Base-by-base conservation (phyloP, 495 filamentous ascomycete genomes). In the Penicillium simplicissimum region DNA sequence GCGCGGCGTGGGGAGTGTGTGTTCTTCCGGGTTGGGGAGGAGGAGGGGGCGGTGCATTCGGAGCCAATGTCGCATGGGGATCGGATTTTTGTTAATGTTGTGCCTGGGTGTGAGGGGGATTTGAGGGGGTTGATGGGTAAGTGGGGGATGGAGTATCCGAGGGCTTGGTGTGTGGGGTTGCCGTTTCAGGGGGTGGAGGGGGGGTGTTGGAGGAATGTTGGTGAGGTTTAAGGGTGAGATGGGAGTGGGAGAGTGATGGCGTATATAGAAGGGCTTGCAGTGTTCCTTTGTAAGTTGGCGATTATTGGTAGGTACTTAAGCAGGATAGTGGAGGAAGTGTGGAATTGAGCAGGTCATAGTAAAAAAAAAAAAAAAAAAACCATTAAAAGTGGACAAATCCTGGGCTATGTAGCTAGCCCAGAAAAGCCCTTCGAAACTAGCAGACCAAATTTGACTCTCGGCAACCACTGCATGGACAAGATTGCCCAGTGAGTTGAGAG, bases 141-240 rank as follows among this genome's bases (percentile, higher is more conserved):
- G n/a, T 70, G 67, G 67, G 67, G 67, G 55, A 70, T 70, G 67
- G 67, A 65, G 51, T 70, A 58, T 60, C 67, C 67, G 21, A n/a
- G 67, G 45, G 67, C 67, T 61, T 70, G 67, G 67, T 70, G 59
- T 63, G 59, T 70, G 23, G 67, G 65, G 8, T 59, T 70, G 23
- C 55, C 59, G 6, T 60, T 61, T 55, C 57, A 59, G 55, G 49
- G 52, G 36, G 55, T 8, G 23, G 58, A 57, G 17, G 59, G 38
- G 45, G 35, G 13, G 38, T 15, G 33, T 57, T 59, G 52, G 57
- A 59, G 54, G 45, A 57, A 69, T 67, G 49, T 69, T 34, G 55
- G 49, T 21, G 59, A 55, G 37, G n/a, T 67, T 28, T 67, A 51
- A 61, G 1, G n/a, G 10, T 43, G 13, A 15, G 13, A 23, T 4